phyloP scores from a whole-genome alignment of 306 rosid species.

The cucumber (Cucumis sativus) region DNA sequence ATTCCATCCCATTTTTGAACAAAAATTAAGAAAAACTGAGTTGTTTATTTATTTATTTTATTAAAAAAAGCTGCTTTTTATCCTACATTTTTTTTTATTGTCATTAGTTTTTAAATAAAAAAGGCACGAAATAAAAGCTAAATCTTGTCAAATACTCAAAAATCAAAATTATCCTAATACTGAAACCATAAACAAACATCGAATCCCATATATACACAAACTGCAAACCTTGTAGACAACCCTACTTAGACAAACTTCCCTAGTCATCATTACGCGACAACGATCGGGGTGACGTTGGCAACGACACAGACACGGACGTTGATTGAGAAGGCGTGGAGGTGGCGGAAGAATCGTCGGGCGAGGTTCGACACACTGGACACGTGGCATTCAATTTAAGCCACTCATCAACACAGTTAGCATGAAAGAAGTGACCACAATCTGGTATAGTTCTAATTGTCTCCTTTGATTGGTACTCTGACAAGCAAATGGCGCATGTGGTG shows the following conservation, averaged over 20 bases:
- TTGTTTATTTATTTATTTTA: neutral
- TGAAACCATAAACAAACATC: neutral
- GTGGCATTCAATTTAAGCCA: slow-evolving; percentile 68
- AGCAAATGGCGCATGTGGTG: slow-evolving; percentile 49
- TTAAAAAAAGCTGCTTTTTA: neutral
- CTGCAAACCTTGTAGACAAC: neutral
- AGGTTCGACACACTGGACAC: slow-evolving; percentile 58
- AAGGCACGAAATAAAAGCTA: neutral
- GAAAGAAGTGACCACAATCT: slow-evolving; percentile 56
- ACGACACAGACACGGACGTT: neutral
- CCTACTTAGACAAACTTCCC: neutral
- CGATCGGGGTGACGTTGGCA: slow-evolving; percentile 16
- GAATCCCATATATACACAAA: neutral
- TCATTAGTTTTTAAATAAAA: neutral
- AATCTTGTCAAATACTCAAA: neutral
- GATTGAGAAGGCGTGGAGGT: slow-evolving; percentile 13
- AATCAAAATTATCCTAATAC: neutral
- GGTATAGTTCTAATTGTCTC: slow-evolving; percentile 57
- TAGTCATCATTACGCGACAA: neutral
- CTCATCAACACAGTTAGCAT: slow-evolving; percentile 44
- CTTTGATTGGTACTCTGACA: slow-evolving; percentile 48
- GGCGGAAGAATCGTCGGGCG: slow-evolving; percentile 17
- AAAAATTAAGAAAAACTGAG: neutral
- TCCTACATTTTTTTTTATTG: neutral
- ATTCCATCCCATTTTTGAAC: neutral